Conservation (phyloP, 2,329 filamentous ascomycete genomes). For the Ophiostoma novo-ulmi region DNA sequence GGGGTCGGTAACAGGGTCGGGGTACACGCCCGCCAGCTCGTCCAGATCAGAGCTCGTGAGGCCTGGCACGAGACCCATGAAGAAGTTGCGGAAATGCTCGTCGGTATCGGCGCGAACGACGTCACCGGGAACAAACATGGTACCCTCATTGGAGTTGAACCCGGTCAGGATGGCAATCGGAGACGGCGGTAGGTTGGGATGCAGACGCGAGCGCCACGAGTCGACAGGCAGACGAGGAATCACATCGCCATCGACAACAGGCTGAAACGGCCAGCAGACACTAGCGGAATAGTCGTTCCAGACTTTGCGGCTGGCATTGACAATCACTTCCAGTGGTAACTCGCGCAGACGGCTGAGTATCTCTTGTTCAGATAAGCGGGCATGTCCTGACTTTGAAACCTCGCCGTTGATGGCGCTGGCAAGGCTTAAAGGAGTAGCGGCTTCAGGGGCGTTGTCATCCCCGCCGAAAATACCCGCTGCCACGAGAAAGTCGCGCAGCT, state of each 20-base stretch:
- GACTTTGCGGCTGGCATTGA: slow-evolving; percentile 40
- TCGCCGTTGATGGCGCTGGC: background rate
- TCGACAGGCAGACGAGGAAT: slow-evolving; percentile 54
- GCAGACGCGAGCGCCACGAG: slow-evolving; percentile 43
- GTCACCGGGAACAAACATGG: slow-evolving; percentile 52
- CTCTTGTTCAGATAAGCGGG: background rate
- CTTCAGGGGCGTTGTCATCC: background rate
- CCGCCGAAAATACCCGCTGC: slow-evolving; percentile 38
- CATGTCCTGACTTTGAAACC: background rate
- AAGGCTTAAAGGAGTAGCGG: slow-evolving; percentile 24
- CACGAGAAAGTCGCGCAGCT: slow-evolving; percentile 52
- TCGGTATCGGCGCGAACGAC: slow-evolving; percentile 39
- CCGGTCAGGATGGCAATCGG: slow-evolving; percentile 60
- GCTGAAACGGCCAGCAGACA: slow-evolving; percentile 62
- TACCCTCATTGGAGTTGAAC: slow-evolving; percentile 66
- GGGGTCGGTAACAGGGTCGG: slow-evolving; percentile 45
- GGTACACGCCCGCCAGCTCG: slow-evolving; percentile 56
- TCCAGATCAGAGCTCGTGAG: slow-evolving; percentile 49
- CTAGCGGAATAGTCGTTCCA: slow-evolving; percentile 42
- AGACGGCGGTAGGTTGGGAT: background rate
- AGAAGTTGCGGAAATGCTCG: slow-evolving; percentile 55
- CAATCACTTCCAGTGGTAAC: slow-evolving; percentile 38
- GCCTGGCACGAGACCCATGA: slow-evolving; percentile 55
- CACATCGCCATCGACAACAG: slow-evolving; percentile 57
- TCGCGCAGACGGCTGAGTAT: slow-evolving; percentile 49